Conservation (phyloP, 139 green algal species). For the Zygnema circumcarinatum region DNA sequence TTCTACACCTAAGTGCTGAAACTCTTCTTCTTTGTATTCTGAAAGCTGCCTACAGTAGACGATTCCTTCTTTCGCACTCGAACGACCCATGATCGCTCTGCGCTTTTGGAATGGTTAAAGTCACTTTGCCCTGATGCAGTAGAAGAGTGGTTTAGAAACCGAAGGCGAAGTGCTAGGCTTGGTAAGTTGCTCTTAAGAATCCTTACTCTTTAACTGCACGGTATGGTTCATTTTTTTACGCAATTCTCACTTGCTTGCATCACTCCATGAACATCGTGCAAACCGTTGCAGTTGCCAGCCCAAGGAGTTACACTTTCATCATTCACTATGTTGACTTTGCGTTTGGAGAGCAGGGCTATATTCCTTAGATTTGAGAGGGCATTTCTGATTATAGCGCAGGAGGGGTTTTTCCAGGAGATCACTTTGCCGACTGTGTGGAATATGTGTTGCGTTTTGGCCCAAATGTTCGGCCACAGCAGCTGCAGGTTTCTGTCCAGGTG, state of each 20-base stretch:
- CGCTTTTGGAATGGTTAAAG: not conserved
- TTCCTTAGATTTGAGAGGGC: not conserved
- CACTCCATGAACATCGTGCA: not conserved
- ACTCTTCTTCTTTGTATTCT: not conserved
- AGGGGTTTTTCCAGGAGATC: slow-evolving; percentile 24
- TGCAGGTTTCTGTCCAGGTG: slow-evolving; percentile 32
- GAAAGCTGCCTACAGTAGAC: not conserved
- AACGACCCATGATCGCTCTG: not conserved
- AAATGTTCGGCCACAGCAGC: not conserved
- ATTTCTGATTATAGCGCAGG: not conserved
- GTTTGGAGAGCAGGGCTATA: not conserved
- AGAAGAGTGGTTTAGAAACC: slow-evolving; percentile 26
- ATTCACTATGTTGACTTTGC: not conserved
- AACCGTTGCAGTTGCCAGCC: not conserved
- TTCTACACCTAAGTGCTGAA: not conserved
- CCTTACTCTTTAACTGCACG: not conserved
- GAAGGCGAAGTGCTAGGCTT: not conserved
- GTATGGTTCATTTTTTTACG: not conserved
- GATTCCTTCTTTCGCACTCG: not conserved
- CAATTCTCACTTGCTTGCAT: too few species aligned
- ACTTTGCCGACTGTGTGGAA: slow-evolving; percentile 39
- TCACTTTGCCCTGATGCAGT: slow-evolving; percentile 10
- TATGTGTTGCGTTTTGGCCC: slow-evolving; percentile 30
- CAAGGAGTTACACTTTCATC: not conserved
- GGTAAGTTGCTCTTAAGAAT: slow-evolving; percentile 18